These are phyloP conservation scores for Quercus tomentella DNA, from an alignment of 331 rosid genomes.

Conservation along the genomic window DNA sequence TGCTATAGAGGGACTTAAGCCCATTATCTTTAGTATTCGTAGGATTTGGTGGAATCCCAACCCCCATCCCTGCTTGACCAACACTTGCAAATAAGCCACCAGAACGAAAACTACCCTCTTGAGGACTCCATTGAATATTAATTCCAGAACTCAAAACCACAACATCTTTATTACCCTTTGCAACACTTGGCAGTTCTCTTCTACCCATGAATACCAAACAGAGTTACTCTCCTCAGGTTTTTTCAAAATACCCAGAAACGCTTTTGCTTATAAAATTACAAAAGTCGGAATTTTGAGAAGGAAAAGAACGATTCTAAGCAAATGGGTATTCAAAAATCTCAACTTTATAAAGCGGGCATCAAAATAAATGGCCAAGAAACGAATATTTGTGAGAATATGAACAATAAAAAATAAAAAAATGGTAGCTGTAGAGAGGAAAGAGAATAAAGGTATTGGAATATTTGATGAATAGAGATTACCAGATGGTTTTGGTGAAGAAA, in stretches of 20 bases:
- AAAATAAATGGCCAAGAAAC: background rate
- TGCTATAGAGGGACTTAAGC: conserved; percentile 22
- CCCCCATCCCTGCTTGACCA: conserved; percentile 51
- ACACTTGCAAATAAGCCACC: conserved; percentile 66
- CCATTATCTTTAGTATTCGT: conserved; percentile 17
- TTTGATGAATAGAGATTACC: background rate
- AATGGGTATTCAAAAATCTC: conserved; percentile 5
- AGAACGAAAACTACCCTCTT: conserved; percentile 18
- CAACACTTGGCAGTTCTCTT: conserved; percentile 16
- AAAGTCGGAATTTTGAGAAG: background rate
- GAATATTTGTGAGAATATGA: conserved; percentile 9
- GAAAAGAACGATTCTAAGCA: background rate
- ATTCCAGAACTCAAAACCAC: conserved; percentile 35
- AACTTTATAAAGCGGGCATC: background rate
- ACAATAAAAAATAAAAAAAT: background rate
- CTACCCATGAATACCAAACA: conserved; percentile 26
- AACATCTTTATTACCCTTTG: conserved; percentile 21
- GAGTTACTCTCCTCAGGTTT: background rate
- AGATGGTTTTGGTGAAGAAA: conserved; percentile 9
- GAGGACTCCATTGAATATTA: conserved; percentile 28
- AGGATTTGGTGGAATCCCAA: conserved; percentile 49
- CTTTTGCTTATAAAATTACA: background rate
- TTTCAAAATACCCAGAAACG: conserved; percentile 4
- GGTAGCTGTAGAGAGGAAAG: background rate
- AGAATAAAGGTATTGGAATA: conserved; percentile 19